Evolutionary conservation across 495 filamentous ascomycete species (phyloP), one percentile per base, ranked within the genome.

Genomic region (Friedmanniomyces simplex): DNA sequence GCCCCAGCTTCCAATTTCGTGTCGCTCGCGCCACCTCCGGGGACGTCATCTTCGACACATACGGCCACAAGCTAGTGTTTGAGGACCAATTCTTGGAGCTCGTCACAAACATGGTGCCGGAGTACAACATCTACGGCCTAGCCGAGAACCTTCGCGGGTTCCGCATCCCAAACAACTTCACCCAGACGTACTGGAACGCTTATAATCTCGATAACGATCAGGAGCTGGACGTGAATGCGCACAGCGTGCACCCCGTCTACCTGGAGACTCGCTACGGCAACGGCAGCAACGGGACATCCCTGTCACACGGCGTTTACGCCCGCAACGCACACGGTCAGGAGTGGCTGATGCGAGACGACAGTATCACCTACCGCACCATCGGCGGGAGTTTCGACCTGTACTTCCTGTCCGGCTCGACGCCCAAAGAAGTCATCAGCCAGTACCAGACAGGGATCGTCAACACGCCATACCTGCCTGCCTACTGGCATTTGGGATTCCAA

Each of bases 171-270:
- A 64, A 57, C 50, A 57, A 56, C 42, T 55, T 34, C 32, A 62
- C 62, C 10, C 59, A 59, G 51, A 59, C 59, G 11, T 62, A 62
- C 50, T 64, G 58, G 61, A 54, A 54, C 37, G 61, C 61, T 18
- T n/a, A n/a, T n/a, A n/a, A n/a, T n/a, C n/a, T n/a, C n/a, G n/a
- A 94, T 69, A 93, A 91, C 72, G 89, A 91, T 64, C 80, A 80
- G 21, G 73, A 91, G 1, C 74, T 84, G 57, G 79, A 83, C 54
- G 53, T 49, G 1, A 83, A 83, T 57, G 65, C 80, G 6, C 83
- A 65, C 46, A 46, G 62, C 21, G 57, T 51, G 10, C 62, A 65
- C 43, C 62, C 62, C 7, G 50, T 65, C 25, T 65, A 65, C 39
- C 22, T 65, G n/a, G 62, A 65, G 51, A 62, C 53, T 1, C 62